Evolutionary conservation across 2,329 filamentous ascomycete genomes (phyloP).

Genomic region (Cladosporium sp.): DNA sequence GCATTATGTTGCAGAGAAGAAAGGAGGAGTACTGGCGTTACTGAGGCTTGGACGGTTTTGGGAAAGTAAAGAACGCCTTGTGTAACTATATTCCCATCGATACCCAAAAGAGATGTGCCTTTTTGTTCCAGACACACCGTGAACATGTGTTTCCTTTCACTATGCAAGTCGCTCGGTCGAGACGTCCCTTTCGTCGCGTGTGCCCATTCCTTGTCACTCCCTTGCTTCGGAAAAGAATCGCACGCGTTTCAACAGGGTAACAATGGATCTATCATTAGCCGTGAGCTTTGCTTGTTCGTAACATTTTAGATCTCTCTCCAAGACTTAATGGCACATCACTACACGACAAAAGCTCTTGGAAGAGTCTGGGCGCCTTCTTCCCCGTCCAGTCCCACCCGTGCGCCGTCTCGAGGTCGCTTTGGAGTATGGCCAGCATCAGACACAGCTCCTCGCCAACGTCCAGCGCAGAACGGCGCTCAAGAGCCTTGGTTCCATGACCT

Average conservation of each 20-base stretch:
- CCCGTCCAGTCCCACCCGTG: background rate
- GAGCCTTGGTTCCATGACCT: conserved; percentile 2
- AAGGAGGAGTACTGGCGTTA: background rate
- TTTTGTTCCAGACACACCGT: background rate
- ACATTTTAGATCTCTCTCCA: too few relatives aligned
- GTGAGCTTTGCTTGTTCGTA: too few relatives aligned
- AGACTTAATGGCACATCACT: conserved; percentile 9
- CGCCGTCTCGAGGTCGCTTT: conserved; percentile 4
- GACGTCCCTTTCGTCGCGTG: too few relatives aligned
- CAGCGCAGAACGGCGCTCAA: background rate
- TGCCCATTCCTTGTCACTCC: background rate
- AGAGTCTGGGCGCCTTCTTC: conserved; percentile 12
- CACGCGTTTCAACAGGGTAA: too few relatives aligned
- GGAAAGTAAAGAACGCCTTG: background rate
- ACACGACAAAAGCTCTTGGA: conserved; percentile 14
- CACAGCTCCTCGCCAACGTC: background rate
- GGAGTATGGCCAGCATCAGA: background rate
- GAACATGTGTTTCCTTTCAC: too few relatives aligned
- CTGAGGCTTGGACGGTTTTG: background rate
- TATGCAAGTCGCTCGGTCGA: too few relatives aligned
- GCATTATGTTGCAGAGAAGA: background rate
- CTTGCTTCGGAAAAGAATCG: background rate
- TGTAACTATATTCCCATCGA: conserved; percentile 9
- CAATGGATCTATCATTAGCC: too few relatives aligned
- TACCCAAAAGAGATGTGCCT: conserved; percentile 1